These are phyloP conservation scores for Fagopyrum homotropicum DNA, from an alignment of 148 eudicot genomes.

Conservation along the genomic window DNA sequence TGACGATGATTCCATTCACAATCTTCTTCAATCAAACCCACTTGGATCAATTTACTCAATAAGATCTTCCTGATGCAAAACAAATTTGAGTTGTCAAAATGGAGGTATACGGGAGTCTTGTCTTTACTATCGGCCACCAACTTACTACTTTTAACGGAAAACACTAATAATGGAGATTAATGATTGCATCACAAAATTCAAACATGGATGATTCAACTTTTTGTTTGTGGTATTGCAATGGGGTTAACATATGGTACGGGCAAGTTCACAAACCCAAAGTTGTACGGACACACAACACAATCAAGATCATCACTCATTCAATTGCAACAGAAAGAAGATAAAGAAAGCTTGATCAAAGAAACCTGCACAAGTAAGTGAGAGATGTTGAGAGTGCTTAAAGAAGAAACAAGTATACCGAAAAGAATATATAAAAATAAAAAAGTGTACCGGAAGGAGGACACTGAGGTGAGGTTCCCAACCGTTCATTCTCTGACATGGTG, in stretches of 20 bases:
- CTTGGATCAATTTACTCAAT: not conserved
- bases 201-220: not conserved
- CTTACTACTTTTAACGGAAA: conserved; percentile 10
- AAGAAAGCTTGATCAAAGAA: not conserved
- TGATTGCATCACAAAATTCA: conserved; percentile 8
- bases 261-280: conserved; percentile 2
- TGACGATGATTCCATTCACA: conserved; percentile 27
- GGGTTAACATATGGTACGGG: not conserved
- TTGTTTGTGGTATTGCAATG: not conserved
- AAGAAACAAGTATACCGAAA: not conserved
- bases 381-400: conserved; percentile 15
- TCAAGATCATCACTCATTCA: not conserved
- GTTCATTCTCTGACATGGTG: conserved; percentile 44
- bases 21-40: not conserved
- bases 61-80: not conserved
- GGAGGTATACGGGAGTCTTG: not conserved
- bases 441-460: conserved; percentile 36
- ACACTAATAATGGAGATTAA: conserved; percentile 9
- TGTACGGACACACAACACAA: conserved; percentile 6
- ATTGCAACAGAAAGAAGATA: not conserved
- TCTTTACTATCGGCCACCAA: conserved; percentile 7
- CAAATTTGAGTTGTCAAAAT: no score
- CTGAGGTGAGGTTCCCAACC: conserved; percentile 55
- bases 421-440: conserved; percentile 4
- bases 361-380: not conserved